Base-by-base conservation (phyloP, 768 basidiomycete species). In the Boletus speciosus region DNA sequence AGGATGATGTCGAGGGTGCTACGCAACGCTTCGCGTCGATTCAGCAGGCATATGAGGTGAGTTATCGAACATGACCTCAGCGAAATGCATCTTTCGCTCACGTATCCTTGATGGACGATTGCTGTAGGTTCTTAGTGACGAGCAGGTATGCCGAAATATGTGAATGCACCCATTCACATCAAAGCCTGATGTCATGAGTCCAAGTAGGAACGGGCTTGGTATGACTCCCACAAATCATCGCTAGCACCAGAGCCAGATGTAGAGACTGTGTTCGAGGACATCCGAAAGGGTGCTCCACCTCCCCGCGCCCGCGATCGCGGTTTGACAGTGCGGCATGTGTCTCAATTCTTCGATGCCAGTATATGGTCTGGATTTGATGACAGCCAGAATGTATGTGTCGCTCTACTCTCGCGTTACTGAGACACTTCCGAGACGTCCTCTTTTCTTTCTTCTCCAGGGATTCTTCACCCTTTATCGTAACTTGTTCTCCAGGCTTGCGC, bases 201-300 rank as follows among this genome's bases (percentile, higher is more conserved):
- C 69, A 78, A 81, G 76, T 82, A 96, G 90, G 96, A 98, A 78
- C 79, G 97, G 61, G 94, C 97, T 41, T 99, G 94, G 91, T 99
- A 99, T 71, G 97, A 99, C 71, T 85, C 85, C 5, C 96, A 98
- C 69, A 85, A 86, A 54, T 84, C 88, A 29, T 88, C 89, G 25
- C 78, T 93, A 7, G 75, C 78, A 16, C 88, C 89, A 3, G 88
- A 90, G 62, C 83, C 91, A 39, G 95, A 95, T 68, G 90, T 89
- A 41, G 84, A 88, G 41, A 81, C 79, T 3, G 85, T 96, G 15
- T 90, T 93, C 62, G 86, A 97, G 57, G 89, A 93, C 62, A 86
- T 98, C 51, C 81, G 83, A 47, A 80, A 74, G 53, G 95, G 95
- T 15, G 71, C 73, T 7, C 77, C 78, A 38, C 79, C 81, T 32